Evolutionary conservation across 495 filamentous ascomycete species (phyloP).

Genomic region (Tuber indicum): DNA sequence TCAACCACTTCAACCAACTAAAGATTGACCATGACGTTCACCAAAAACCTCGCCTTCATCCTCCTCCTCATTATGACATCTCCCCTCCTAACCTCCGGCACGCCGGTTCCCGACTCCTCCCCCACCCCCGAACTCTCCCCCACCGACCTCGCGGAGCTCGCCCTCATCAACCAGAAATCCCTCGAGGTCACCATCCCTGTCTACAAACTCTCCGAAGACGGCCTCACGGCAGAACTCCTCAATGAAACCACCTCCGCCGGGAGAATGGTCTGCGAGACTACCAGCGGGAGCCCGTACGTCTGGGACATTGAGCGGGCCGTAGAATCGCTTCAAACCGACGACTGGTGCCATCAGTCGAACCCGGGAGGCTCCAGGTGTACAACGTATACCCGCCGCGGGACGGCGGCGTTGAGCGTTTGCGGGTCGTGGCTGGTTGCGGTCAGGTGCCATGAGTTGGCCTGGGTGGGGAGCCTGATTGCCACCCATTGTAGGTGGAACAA

Average conservation of each 20-base stretch:
- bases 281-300: neutral
- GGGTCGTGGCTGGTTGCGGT: neutral
- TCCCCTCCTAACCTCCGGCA: conserved; percentile 9
- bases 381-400: neutral
- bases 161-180: neutral
- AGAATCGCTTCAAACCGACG: neutral
- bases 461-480: neutral
- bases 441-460: neutral
- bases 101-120: conserved; percentile 10
- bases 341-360: neutral
- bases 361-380: neutral
- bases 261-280: neutral
- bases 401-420: neutral
- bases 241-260: neutral
- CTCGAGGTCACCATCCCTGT: neutral
- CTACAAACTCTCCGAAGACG: neutral
- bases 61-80: conserved; percentile 2
- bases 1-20: neutral
- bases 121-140: neutral
- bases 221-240: neutral
- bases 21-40: neutral
- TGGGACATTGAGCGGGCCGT: neutral
- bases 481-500: neutral
- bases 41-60: neutral
- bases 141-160: neutral